A percentile compares a stretch with the other conserved stretches of the same genome.
Evolutionary conservation across 2,329 filamentous ascomycete genomes (phyloP).

Genomic region (Aspergillus versicolor): DNA sequence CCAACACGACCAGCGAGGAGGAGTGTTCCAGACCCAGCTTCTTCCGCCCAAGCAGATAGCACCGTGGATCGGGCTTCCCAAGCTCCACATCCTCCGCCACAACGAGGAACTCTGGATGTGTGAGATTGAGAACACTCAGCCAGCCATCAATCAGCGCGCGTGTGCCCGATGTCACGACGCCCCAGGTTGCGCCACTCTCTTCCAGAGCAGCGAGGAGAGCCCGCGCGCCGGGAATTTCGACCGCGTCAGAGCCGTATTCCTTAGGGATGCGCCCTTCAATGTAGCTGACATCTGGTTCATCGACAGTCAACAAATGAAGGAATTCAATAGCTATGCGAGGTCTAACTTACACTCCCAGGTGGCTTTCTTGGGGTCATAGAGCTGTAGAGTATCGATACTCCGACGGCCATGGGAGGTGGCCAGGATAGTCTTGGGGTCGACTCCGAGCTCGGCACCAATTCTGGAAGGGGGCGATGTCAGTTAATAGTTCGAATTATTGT

Average conservation of each 20-base stretch:
- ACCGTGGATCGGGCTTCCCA: constrained; percentile 75
- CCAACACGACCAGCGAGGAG: constrained; percentile 69
- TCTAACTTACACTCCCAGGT: constrained; percentile 81
- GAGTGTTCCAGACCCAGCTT: constrained; percentile 54
- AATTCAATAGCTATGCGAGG: neutral
- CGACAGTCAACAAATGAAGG: neutral
- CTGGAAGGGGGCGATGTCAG: constrained; percentile 22
- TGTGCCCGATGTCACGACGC: constrained; percentile 77
- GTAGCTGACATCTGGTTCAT: constrained; percentile 66
- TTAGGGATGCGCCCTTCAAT: constrained; percentile 77
- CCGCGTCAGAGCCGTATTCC: constrained; percentile 72
- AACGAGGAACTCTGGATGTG: constrained; percentile 65
- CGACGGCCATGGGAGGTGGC: constrained; percentile 87
- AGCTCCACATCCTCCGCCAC: constrained; percentile 72
- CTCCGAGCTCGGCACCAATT: constrained; percentile 73
- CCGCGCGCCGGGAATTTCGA: constrained; percentile 82
- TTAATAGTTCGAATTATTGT: neutral
- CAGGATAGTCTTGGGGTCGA: constrained; percentile 80
- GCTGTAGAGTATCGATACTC: constrained; percentile 78
- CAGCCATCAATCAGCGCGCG: constrained; percentile 66
- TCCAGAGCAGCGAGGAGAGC: constrained; percentile 68
- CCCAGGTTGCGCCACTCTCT: constrained; percentile 67
- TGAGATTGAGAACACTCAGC: constrained; percentile 66
- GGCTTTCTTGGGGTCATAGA: constrained; percentile 79
- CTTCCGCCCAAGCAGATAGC: constrained; percentile 68